Evolutionary conservation across 306 rosid genomes (phyloP), one percentile per base, ranked within the genome.

Genomic region (Castanea crenata): DNA sequence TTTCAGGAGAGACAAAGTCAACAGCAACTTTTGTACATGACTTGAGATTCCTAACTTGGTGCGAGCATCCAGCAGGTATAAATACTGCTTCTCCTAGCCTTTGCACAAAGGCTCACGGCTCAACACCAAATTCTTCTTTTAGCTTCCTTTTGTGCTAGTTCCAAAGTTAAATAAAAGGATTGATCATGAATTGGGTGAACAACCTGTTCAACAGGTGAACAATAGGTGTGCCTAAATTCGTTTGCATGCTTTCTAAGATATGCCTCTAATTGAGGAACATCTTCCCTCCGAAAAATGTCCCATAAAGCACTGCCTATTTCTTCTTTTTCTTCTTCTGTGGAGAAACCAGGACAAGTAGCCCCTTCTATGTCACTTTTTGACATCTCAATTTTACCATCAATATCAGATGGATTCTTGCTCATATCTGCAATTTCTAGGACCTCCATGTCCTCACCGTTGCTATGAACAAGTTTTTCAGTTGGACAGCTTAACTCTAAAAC

Each of bases 21-120:
- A 59, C 93, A 32, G 97, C 97, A 73, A 92, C 96, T 83, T 92
- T 92, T 69, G 91, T 92, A 75, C 97, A 92, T 14, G 97, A 92
- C 94, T 83, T 89, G 75, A 92, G 96, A 84, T 92, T 92, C 73
- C 97, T 89, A 38, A 92, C 97, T 92, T 92, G 97, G 73, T 92
- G 97, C 0, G 97, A 96, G 80, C 97, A 92, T 81, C 97, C 97
- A 67, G 97, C 97, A 62, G 97, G 96, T 79, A 92, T 89, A 89
- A 92, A 88, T 69, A 92, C 93, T 44, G 97, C 96, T 78, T 92
- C 97, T 69, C 97, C 97, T 64, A 89, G 86, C 71, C 74, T 82
- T 77, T 92, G 97, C 77, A 88, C 86, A 81, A 92, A 92, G 4
- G 94, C 91, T 96, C 97, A 92, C 0, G 97, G 92, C 56, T 91